Evolutionary conservation across 2,329 filamentous ascomycete genomes (phyloP).

Genomic region (Curvularia eragrostidis): DNA sequence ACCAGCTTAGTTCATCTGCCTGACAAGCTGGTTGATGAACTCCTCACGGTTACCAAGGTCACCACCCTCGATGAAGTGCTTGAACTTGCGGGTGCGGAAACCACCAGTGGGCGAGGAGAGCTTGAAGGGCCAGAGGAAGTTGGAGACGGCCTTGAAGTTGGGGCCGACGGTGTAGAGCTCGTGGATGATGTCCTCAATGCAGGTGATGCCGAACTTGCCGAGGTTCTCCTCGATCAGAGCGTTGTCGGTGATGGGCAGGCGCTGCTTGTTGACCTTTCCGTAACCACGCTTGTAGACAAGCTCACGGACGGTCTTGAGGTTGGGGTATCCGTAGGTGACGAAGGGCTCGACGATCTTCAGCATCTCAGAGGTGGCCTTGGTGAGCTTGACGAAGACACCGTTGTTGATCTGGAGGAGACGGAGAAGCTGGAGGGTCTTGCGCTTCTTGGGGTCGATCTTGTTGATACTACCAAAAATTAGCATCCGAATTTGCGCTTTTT

Average conservation of each 20-base stretch:
- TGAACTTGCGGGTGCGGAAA: slow-evolving; percentile 97
- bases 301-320: slow-evolving; percentile 98
- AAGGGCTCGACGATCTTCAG: slow-evolving; percentile 97
- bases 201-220: slow-evolving; percentile 93
- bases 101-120: slow-evolving; percentile 97
- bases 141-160: slow-evolving; percentile 98
- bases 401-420: slow-evolving; percentile 99
- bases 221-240: slow-evolving; percentile 95
- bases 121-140: slow-evolving; percentile 99
- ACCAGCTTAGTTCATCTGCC: slow-evolving; percentile 91
- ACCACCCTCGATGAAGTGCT: slow-evolving; percentile 99
- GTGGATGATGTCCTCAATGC: slow-evolving; percentile 98
- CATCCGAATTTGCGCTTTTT: not conserved
- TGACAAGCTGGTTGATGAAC: slow-evolving; percentile 94
- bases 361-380: slow-evolving; percentile 98
- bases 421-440: slow-evolving; percentile 99
- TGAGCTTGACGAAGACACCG: slow-evolving; percentile 95
- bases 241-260: slow-evolving; percentile 95
- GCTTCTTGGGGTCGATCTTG: slow-evolving; percentile 99
- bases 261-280: slow-evolving; percentile 99
- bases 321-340: slow-evolving; percentile 99
- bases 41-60: slow-evolving; percentile 99
- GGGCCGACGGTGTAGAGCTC: slow-evolving; percentile 97
- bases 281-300: slow-evolving; percentile 98
- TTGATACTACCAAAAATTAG: slow-evolving; percentile 77